phyloP scores from a whole-genome alignment of 257 asterid genomes.

The Solanum gandarillasii region DNA sequence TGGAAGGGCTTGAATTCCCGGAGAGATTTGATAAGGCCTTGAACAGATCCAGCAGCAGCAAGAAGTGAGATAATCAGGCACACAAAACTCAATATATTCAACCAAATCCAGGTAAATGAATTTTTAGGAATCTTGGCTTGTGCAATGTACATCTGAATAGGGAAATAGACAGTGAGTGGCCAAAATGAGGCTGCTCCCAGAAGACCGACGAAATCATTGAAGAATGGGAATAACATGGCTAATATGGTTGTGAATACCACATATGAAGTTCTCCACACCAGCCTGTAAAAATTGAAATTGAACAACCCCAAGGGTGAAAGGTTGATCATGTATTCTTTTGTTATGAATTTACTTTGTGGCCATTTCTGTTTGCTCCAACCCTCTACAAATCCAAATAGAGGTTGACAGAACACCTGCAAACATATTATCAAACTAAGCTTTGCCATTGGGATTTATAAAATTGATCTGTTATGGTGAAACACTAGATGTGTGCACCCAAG shows the following conservation, averaged over 20 bases:
- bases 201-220: slow-evolving; percentile 62
- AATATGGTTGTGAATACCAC: slow-evolving; percentile 33
- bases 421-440: not conserved
- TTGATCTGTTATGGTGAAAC: not conserved
- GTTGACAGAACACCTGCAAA: slow-evolving; percentile 48
- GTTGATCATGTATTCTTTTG: slow-evolving; percentile 6
- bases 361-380: slow-evolving; percentile 18
- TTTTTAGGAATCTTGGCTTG: slow-evolving; percentile 16
- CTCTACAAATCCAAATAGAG: slow-evolving; percentile 48
- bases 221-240: slow-evolving; percentile 63
- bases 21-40: slow-evolving; percentile 34
- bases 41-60: slow-evolving; percentile 56
- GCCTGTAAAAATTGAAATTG: slow-evolving; percentile 27
- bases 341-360: slow-evolving; percentile 20
- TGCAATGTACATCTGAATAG: slow-evolving; percentile 48
- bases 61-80: slow-evolving; percentile 46
- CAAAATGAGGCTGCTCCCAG: slow-evolving; percentile 56
- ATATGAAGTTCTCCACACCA: slow-evolving; percentile 49
- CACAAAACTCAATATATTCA: slow-evolving; percentile 26
- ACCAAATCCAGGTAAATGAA: slow-evolving; percentile 33
- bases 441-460: not conserved
- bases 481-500: not conserved
- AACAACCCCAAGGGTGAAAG: slow-evolving; percentile 13
- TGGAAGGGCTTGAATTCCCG: slow-evolving; percentile 18
- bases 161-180: slow-evolving; percentile 57